These are phyloP conservation scores for Rhodotorula sp. DNA, from an alignment of 1,284 basidiomycete species.

Conservation along the genomic window DNA sequence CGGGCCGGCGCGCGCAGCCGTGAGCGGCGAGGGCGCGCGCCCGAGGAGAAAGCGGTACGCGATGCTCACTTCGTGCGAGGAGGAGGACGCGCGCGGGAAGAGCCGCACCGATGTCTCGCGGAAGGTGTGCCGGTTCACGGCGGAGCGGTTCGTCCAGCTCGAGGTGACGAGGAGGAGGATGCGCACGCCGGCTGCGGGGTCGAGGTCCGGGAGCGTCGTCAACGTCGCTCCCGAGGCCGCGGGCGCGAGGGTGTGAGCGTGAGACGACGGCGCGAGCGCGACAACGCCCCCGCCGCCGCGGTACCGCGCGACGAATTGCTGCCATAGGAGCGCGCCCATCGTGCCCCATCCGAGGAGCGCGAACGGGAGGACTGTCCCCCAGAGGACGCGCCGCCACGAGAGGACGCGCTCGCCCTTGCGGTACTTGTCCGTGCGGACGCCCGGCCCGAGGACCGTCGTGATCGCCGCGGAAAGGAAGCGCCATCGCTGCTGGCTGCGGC, in stretches of 20 bases:
- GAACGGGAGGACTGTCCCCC: conserved; percentile 40
- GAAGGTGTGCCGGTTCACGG: conserved; percentile 31
- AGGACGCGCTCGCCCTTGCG: conserved; percentile 38
- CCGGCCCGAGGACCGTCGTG: conserved; percentile 35
- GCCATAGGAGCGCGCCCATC: conserved; percentile 31
- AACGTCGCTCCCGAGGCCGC: background rate
- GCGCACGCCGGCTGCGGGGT: conserved; percentile 14
- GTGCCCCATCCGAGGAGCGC: conserved; percentile 38
- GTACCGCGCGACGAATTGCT: conserved; percentile 38
- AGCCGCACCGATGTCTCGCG: conserved; percentile 34
- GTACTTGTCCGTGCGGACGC: conserved; percentile 41
- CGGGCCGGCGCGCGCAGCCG: conserved; percentile 15
- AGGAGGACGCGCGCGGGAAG: conserved; percentile 10
- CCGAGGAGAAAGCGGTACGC: conserved; percentile 41
- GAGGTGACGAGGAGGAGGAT: conserved; percentile 41
- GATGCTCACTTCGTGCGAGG: conserved; percentile 17
- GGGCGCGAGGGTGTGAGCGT: background rate
- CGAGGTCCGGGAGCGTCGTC: conserved; percentile 9
- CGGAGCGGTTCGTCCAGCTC: conserved; percentile 34
- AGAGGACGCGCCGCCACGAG: conserved; percentile 40
- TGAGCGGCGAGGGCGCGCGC: conserved; percentile 34
- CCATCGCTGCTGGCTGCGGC: conserved; percentile 29
- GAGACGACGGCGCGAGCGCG: background rate
- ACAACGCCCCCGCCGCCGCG: conserved; percentile 35
- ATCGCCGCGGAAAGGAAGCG: conserved; percentile 25